Evolutionary conservation across 2,329 filamentous ascomycete genomes (phyloP).

Genomic region (Thielaviopsis populi): DNA sequence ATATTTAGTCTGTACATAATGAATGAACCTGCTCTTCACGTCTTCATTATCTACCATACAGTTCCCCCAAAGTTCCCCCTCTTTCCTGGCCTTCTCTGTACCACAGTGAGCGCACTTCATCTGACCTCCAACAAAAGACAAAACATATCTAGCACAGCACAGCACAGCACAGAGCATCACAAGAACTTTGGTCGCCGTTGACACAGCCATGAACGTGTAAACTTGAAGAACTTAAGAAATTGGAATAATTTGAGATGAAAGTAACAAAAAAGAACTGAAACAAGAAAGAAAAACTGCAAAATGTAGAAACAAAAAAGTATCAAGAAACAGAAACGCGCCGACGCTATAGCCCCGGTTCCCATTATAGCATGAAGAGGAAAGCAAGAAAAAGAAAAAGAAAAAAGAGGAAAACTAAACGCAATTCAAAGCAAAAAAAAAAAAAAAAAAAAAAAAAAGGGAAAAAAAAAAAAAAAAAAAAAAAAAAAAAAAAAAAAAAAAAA

Average conservation of each 20-base stretch:
- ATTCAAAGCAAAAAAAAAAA: background rate
- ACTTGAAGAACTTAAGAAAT: background rate
- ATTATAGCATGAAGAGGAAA: constrained; percentile 1
- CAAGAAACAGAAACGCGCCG: constrained; percentile 8
- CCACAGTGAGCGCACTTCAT: background rate
- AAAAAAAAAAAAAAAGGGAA: background rate
- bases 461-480: background rate
- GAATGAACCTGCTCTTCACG: background rate
- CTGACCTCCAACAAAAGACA: background rate
- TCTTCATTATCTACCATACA: too few species aligned
- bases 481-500: background rate
- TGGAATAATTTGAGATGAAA: background rate
- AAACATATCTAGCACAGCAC: background rate
- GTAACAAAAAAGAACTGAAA: background rate
- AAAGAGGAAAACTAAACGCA: background rate
- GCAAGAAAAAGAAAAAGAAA: background rate
- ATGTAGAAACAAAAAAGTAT: background rate
- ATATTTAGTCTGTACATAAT: too few species aligned
- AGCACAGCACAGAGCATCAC: background rate
- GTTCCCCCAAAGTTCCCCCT: background rate
- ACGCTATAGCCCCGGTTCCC: constrained; percentile 10
- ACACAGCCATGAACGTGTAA: too few species aligned
- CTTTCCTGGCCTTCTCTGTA: background rate
- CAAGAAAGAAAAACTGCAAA: background rate
- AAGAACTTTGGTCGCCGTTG: background rate